Evolutionary conservation across 805 yeast genomes (phyloP).

Genomic region (Pichia cephalocereana): DNA sequence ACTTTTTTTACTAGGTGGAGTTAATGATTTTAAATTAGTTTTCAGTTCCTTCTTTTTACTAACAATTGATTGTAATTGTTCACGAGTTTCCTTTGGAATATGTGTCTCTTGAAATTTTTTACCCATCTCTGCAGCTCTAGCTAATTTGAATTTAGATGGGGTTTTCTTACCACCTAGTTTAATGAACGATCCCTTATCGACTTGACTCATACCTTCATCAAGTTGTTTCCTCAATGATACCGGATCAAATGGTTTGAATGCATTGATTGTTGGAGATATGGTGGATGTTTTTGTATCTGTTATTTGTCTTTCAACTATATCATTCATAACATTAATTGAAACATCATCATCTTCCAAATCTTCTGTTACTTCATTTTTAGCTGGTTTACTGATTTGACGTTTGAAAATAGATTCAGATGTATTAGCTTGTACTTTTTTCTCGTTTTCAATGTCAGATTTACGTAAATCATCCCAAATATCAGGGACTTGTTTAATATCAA

Average conservation of each 20-base stretch:
- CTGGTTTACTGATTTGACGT: conserved; percentile 4
- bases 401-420: conserved; percentile 13
- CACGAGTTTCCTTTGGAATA: conserved; percentile 6
- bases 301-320: conserved; percentile 10
- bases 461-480: conserved; percentile 41
- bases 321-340: conserved; percentile 11
- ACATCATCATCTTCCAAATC: conserved; percentile 1
- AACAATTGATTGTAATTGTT: conserved; percentile 1
- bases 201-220: background rate
- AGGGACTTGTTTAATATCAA: conserved; percentile 53
- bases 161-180: conserved; percentile 9
- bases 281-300: background rate
- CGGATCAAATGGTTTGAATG: conserved; percentile 6
- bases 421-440: background rate
- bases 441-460: conserved; percentile 20
- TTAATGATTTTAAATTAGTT: conserved; percentile 9
- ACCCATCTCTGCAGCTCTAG: conserved; percentile 11
- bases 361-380: background rate
- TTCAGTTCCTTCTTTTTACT: background rate
- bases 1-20: background rate
- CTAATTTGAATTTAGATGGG: conserved; percentile 8
- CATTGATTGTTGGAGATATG: background rate
- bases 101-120: conserved; percentile 9
- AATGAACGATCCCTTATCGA: background rate
- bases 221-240: background rate